Conservation (phyloP, 225 moss, liverwort and hornwort genomes). For the Pseudisothecium myosuroides region DNA sequence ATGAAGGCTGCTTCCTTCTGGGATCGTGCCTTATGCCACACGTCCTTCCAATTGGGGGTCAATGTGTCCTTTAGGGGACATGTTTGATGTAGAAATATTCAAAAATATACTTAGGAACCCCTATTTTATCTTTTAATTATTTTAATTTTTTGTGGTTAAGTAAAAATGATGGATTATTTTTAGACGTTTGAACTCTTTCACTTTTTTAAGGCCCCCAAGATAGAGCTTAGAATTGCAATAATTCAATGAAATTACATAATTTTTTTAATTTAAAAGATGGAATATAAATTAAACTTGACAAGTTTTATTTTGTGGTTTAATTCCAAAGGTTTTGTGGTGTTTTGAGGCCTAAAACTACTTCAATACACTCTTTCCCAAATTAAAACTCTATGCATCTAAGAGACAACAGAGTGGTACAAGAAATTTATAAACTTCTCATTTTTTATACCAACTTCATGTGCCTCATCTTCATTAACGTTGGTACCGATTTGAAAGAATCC, state of each 20-base stretch:
- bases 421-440: background rate
- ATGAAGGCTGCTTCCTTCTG: too few species aligned
- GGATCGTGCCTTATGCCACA: too few species aligned
- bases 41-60: too few species aligned
- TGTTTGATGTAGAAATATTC: background rate
- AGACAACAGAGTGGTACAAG: background rate
- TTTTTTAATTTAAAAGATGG: background rate
- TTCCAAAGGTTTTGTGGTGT: background rate
- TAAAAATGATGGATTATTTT: background rate
- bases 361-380: background rate
- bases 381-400: background rate
- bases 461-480: background rate
- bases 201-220: fast-evolving
- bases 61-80: background rate
- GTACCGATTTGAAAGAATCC: background rate
- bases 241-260: background rate
- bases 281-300: background rate
- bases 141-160: background rate
- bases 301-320: background rate
- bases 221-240: background rate
- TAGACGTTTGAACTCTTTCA: background rate
- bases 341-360: background rate
- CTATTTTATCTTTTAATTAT: background rate
- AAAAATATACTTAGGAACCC: background rate
- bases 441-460: background rate